phyloP scores from a whole-genome alignment of 176 grass and related monocot genomes.

The Carex kokanica region DNA sequence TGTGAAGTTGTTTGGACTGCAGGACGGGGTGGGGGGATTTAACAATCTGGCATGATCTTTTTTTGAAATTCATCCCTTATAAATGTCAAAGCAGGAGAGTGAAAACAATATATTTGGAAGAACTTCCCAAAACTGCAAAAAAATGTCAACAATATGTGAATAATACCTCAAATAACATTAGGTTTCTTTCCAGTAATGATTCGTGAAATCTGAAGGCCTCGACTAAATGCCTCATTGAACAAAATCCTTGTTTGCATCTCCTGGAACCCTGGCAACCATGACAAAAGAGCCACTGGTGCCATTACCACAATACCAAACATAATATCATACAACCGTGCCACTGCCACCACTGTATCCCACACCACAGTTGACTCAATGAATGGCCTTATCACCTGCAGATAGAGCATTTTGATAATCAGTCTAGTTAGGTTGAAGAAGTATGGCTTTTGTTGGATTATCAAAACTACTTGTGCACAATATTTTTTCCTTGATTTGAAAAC shows the following conservation, averaged over 20 bases:
- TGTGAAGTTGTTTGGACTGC: too few relatives aligned
- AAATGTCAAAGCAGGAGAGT: too few relatives aligned
- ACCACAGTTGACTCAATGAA: conserved; percentile 79
- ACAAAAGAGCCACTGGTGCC: conserved; percentile 80
- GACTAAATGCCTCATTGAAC: conserved; percentile 97
- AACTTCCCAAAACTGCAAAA: neutral
- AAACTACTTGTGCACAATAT: neutral
- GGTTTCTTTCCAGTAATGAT: conserved; percentile 82
- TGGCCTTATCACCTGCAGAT: conserved; percentile 58
- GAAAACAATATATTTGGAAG: neutral
- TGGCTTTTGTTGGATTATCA: neutral
- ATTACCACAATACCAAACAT: conserved; percentile 80
- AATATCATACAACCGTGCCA: conserved; percentile 83
- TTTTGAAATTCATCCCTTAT: too few relatives aligned
- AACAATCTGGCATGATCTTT: too few relatives aligned
- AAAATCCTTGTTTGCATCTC: conserved; percentile 97
- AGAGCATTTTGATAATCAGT: conserved; percentile 8
- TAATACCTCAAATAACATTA: conserved; percentile 83
- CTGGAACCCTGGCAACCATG: conserved; percentile 95
- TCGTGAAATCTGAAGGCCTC: conserved; percentile 92
- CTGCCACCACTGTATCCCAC: conserved; percentile 65
- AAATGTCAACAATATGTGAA: conserved; percentile 7
- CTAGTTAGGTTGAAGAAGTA: neutral
- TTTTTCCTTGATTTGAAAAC: neutral
- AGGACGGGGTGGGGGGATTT: too few relatives aligned